Percentiles rank a stretch among this genome's conserved stretches.
These are phyloP conservation scores for Crithidia acanthocephali DNA, from an alignment of 208 protist species.

Conservation along the genomic window DNA sequence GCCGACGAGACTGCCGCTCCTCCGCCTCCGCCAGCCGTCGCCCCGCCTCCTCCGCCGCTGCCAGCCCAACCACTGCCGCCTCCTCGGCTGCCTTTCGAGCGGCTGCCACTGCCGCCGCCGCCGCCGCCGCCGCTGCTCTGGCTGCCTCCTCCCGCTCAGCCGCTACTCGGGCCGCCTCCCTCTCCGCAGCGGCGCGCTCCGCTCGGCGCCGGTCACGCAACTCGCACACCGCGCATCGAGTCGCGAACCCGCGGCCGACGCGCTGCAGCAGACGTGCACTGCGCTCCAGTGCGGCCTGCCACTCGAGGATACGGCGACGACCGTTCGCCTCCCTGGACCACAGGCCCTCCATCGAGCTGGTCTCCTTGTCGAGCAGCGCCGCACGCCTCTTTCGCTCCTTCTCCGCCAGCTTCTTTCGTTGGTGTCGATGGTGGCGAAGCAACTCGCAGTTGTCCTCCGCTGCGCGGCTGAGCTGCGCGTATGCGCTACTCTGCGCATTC, in stretches of 20 bases:
- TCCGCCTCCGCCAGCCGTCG: background rate
- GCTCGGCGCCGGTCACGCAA: background rate
- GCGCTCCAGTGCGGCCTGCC: slow-evolving; percentile 8
- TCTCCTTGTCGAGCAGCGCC: background rate
- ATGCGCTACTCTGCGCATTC: background rate
- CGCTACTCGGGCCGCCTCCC: background rate
- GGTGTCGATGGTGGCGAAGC: slow-evolving; percentile 1
- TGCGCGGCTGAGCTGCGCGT: background rate
- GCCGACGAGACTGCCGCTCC: background rate
- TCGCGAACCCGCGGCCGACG: slow-evolving; percentile 25
- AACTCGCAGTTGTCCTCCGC: background rate
- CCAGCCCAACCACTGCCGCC: background rate
- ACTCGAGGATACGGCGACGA: background rate
- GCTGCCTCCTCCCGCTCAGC: background rate
- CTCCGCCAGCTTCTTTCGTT: slow-evolving; percentile 15
- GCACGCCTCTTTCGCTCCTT: slow-evolving; percentile 25
- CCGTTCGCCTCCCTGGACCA: background rate
- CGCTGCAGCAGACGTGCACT: slow-evolving; percentile 23
- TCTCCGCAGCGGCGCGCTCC: background rate
- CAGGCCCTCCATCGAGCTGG: background rate
- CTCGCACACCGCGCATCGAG: background rate
- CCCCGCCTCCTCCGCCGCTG: background rate
- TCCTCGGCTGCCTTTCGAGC: background rate
- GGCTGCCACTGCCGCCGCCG: background rate
- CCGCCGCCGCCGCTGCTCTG: background rate